phyloP scores from a whole-genome alignment of 805 yeast genomes.

The Saturnispora ahearnii region DNA sequence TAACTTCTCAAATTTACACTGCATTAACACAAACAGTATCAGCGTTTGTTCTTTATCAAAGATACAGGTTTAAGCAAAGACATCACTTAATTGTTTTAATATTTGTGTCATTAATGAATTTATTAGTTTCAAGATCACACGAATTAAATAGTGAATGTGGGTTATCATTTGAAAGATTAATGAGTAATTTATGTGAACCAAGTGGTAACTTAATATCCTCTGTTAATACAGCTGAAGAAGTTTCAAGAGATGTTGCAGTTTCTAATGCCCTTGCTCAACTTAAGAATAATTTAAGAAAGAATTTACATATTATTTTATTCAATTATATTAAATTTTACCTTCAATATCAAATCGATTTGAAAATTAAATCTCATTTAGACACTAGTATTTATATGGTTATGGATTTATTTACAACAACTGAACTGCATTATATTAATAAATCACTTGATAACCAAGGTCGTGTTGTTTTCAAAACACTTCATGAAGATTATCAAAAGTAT shows the following conservation, averaged over 20 bases:
- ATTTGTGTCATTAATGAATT: conserved; percentile 42
- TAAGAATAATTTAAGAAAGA: conserved; percentile 54
- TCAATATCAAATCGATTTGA: conserved; percentile 36
- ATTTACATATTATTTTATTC: conserved; percentile 49
- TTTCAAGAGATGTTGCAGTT: conserved; percentile 25
- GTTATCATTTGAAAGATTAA: conserved; percentile 43
- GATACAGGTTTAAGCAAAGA: conserved; percentile 62
- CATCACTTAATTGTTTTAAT: conserved; percentile 53
- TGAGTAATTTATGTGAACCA: conserved; percentile 71
- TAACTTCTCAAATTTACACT: conserved; percentile 20
- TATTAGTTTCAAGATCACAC: conserved; percentile 27
- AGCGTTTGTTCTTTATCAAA: conserved; percentile 53
- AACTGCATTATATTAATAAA: conserved; percentile 51
- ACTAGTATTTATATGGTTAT: conserved; percentile 55
- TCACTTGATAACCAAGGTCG: conserved; percentile 64
- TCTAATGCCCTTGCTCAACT: conserved; percentile 47
- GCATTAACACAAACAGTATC: conserved; percentile 45
- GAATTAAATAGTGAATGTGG: conserved; percentile 30
- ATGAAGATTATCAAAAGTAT: conserved; percentile 60
- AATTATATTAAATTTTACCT: conserved; percentile 51
- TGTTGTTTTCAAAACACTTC: conserved; percentile 55
- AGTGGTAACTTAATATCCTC: conserved; percentile 23
- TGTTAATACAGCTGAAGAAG: conserved; percentile 13
- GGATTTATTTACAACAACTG: conserved; percentile 60
- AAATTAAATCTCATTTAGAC: conserved; percentile 40